These are phyloP conservation scores for Zelonia costaricensis DNA, from an alignment of 208 protist genomes.

Conservation along the genomic window DNA sequence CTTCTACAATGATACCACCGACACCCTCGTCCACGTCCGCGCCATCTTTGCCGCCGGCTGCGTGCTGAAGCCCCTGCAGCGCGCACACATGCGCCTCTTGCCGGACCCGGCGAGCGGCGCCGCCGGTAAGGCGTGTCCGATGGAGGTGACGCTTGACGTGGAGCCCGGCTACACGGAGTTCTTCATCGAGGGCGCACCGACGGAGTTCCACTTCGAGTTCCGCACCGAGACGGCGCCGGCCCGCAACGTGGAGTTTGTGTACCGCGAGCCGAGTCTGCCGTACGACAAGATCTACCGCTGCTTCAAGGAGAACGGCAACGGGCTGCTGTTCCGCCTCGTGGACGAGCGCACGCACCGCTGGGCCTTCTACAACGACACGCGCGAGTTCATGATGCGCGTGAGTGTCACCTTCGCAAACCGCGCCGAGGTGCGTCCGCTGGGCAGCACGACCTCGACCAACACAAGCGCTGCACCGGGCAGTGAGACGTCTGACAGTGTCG, in stretches of 20 bases:
- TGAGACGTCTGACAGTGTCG: constrained; percentile 13
- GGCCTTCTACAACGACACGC: constrained; percentile 73
- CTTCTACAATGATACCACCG: constrained; percentile 81
- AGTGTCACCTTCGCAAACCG: constrained; percentile 44
- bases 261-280: constrained; percentile 40
- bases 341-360: constrained; percentile 32
- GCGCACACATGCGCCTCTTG: constrained; percentile 16
- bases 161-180: constrained; percentile 72
- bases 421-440: constrained; percentile 30
- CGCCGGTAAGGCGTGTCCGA: constrained; percentile 31
- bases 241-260: constrained; percentile 54
- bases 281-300: constrained; percentile 81
- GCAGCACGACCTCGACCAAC: constrained; percentile 28
- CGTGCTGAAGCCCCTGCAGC: constrained; percentile 43
- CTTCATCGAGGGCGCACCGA: constrained; percentile 69
- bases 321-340: constrained; percentile 71
- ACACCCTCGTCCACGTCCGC: constrained; percentile 39
- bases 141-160: constrained; percentile 66
- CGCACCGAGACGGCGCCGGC: constrained; percentile 51
- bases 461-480: too few species aligned
- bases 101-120: constrained; percentile 9
- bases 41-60: constrained; percentile 37
- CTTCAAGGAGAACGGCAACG: constrained; percentile 76
- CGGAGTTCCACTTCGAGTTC: constrained; percentile 59
- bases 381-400: constrained; percentile 52